phyloP scores from a whole-genome alignment of 2,329 filamentous ascomycete species.

The Magnaporthales sp. region DNA sequence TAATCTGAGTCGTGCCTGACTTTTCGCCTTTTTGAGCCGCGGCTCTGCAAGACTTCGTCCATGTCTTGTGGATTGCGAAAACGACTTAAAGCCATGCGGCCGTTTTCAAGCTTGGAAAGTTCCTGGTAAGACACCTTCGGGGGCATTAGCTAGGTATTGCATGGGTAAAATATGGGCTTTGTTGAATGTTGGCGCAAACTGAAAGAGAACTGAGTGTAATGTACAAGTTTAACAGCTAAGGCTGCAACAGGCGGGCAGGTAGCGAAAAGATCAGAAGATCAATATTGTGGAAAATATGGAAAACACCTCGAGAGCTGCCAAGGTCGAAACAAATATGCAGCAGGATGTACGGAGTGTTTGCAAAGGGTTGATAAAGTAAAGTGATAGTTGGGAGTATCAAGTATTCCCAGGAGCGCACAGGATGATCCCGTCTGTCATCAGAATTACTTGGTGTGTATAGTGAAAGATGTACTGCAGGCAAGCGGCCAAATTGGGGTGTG shows the following conservation, averaged over 20 bases:
- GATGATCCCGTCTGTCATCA: neutral
- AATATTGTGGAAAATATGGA: too few relatives aligned
- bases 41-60: neutral
- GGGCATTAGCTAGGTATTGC: neutral
- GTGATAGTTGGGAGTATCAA: neutral
- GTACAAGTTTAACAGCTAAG: too few relatives aligned
- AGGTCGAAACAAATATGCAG: too few relatives aligned
- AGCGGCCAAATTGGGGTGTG: neutral
- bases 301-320: too few relatives aligned
- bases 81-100: conserved; percentile 7
- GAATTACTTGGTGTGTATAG: neutral
- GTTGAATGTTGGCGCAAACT: neutral
- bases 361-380: neutral
- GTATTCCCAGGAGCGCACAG: too few relatives aligned
- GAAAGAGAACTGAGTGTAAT: neutral
- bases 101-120: conserved; percentile 11
- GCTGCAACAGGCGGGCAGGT: too few relatives aligned
- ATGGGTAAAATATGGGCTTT: neutral
- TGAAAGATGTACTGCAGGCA: neutral
- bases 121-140: conserved; percentile 5
- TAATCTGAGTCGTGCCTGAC: conserved; percentile 4
- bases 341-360: neutral
- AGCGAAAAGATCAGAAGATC: too few relatives aligned
- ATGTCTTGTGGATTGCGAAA: conserved; percentile 4
- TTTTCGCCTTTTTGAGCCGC: conserved; percentile 4